A percentile compares a stretch with the other conserved stretches of the same genome.
These are phyloP conservation scores for Phaffomyces antillensis DNA, from an alignment of 805 yeast genomes.

Conservation along the genomic window DNA sequence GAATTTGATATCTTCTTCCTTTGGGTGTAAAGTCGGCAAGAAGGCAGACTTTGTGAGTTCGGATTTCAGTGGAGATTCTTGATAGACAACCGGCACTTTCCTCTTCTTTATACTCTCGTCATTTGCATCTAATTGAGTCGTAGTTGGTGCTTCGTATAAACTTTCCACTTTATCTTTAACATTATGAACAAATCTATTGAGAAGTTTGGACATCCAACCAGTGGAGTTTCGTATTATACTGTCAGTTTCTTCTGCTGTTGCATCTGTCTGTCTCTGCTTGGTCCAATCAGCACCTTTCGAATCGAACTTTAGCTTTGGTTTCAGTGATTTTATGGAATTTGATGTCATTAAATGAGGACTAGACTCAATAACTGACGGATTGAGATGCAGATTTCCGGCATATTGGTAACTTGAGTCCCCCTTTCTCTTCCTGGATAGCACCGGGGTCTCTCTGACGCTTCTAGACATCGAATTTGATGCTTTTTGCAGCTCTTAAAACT, in stretches of 20 bases:
- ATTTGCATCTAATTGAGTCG: slow-evolving; percentile 1
- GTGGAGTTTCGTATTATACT: background rate
- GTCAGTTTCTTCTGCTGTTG: slow-evolving; percentile 13
- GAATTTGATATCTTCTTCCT: slow-evolving; percentile 13
- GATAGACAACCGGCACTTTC: background rate
- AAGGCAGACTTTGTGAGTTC: slow-evolving; percentile 7
- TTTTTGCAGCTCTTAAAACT: background rate
- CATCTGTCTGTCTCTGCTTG: slow-evolving; percentile 6
- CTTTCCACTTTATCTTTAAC: background rate
- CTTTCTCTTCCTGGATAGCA: slow-evolving; percentile 7
- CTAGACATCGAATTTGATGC: background rate
- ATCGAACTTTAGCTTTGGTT: background rate
- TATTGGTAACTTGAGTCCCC: background rate
- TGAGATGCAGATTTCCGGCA: slow-evolving; percentile 3
- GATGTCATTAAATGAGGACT: slow-evolving; percentile 5
- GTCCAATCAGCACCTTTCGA: slow-evolving; percentile 12
- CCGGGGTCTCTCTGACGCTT: slow-evolving; percentile 1
- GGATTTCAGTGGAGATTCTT: slow-evolving; percentile 7
- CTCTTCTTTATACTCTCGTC: slow-evolving; percentile 8
- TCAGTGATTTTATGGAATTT: background rate
- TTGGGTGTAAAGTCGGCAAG: slow-evolving; percentile 9
- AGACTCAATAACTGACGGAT: slow-evolving; percentile 1
- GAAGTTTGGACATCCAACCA: background rate
- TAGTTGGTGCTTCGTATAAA: background rate
- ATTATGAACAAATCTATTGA: background rate